These are phyloP conservation scores for Phytophthora vignae DNA, from an alignment of 352 stramenopile species.

Conservation along the genomic window DNA sequence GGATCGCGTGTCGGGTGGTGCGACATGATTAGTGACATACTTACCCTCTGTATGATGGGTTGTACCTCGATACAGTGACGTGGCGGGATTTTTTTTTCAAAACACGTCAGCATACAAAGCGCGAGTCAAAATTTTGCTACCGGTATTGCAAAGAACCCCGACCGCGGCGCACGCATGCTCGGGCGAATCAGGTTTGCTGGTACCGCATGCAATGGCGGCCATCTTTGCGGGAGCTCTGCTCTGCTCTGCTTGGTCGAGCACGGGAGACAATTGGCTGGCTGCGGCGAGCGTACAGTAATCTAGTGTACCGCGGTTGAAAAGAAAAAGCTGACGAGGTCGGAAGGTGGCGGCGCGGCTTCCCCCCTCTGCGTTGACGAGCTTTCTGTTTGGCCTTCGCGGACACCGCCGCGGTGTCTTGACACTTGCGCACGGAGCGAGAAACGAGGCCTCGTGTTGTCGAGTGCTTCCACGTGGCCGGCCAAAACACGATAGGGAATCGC, in stretches of 20 bases:
- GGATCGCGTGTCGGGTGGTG: constrained; percentile 14
- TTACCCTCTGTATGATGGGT: constrained; percentile 9
- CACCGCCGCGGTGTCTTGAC: neutral
- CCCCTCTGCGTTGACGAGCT: constrained; percentile 4
- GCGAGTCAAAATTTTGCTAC: constrained; percentile 22
- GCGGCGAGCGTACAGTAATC: neutral
- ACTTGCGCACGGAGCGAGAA: constrained; percentile 27
- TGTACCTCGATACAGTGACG: neutral
- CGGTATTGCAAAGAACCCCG: neutral
- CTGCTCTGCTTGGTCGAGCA: constrained; percentile 9
- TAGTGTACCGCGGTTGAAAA: neutral
- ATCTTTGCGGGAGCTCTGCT: neutral
- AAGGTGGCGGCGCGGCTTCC: neutral
- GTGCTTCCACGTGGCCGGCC: constrained; percentile 31
- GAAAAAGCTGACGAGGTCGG: constrained; percentile 10
- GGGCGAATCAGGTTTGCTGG: constrained; percentile 23
- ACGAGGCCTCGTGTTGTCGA: constrained; percentile 25
- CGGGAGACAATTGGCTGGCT: constrained; percentile 13
- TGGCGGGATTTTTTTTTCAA: neutral
- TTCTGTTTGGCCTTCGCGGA: constrained; percentile 16
- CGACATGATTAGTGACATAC: constrained; percentile 21
- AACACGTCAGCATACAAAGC: constrained; percentile 6
- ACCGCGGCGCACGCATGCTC: constrained; percentile 20
- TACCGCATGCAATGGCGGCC: neutral
- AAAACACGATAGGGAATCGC: neutral